A percentile compares a stretch with the other conserved stretches of the same genome.
Conservation (phyloP, 352 stramenopile species). For the Pythium volutum region DNA sequence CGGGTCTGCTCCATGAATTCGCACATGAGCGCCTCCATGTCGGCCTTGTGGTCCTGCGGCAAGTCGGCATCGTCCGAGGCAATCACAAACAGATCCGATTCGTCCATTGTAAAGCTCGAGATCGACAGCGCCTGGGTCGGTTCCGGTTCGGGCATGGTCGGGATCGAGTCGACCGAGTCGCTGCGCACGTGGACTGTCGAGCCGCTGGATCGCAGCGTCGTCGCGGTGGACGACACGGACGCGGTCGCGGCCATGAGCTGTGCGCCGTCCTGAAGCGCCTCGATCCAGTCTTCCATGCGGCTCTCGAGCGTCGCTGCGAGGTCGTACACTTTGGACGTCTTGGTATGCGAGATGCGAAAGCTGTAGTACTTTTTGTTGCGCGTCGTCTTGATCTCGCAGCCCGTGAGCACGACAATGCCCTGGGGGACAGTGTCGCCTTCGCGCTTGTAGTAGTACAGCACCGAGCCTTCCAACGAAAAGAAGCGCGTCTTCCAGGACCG, state of each 20-base stretch:
- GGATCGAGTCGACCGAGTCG: constrained; percentile 26
- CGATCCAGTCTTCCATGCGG: constrained; percentile 59
- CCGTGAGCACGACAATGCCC: constrained; percentile 64
- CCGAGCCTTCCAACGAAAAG: constrained; percentile 59
- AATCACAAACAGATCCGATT: constrained; percentile 32
- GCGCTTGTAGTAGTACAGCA: constrained; percentile 77
- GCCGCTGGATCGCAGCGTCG: not conserved
- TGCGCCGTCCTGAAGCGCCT: constrained; percentile 40
- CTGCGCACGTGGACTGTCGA: constrained; percentile 7
- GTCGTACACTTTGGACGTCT: constrained; percentile 68
- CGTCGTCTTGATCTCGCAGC: constrained; percentile 46
- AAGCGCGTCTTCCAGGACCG: constrained; percentile 62
- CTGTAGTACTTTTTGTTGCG: constrained; percentile 71
- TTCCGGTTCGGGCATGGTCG: constrained; percentile 26
- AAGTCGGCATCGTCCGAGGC: constrained; percentile 32
- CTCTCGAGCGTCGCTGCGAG: constrained; percentile 53
- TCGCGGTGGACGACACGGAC: not conserved
- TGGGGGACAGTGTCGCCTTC: constrained; percentile 56
- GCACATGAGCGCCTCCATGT: constrained; percentile 51
- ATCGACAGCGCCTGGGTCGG: constrained; percentile 27
- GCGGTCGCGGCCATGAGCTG: constrained; percentile 6
- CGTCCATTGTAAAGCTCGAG: constrained; percentile 28
- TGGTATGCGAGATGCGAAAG: constrained; percentile 70
- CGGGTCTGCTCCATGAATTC: constrained; percentile 56
- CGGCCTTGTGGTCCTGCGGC: constrained; percentile 33